Conservation (phyloP, 352 stramenopile species). For the Phytopythium ostracodes region DNA sequence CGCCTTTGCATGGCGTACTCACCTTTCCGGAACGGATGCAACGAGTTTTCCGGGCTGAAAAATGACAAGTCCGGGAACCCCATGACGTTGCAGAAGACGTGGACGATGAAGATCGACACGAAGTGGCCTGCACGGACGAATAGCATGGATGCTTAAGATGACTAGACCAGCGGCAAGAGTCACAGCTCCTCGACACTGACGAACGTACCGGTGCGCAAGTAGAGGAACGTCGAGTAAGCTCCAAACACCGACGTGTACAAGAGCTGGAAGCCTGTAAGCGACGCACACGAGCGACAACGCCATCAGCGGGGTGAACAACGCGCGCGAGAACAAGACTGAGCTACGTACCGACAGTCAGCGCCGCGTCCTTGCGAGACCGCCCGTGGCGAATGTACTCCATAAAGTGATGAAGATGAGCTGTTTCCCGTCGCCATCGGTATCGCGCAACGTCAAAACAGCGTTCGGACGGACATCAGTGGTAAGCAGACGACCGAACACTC, state of each 20-base stretch:
- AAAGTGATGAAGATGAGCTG: slow-evolving; percentile 85
- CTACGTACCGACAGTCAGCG: slow-evolving; percentile 69
- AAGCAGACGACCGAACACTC: slow-evolving; percentile 21
- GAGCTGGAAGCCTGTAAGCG: slow-evolving; percentile 87
- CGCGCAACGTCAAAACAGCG: not conserved
- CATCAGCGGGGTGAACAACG: not conserved
- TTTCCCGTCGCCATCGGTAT: no score
- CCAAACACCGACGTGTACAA: slow-evolving; percentile 96
- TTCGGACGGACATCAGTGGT: no score
- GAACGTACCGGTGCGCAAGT: slow-evolving; percentile 79
- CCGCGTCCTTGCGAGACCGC: slow-evolving; percentile 59
- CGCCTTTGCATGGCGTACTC: not conserved
- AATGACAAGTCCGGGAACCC: slow-evolving; percentile 90
- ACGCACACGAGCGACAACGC: slow-evolving; percentile 2
- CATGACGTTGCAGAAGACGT: slow-evolving; percentile 96
- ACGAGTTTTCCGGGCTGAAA: slow-evolving; percentile 68
- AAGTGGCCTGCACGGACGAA: slow-evolving; percentile 65
- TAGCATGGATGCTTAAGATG: not conserved
- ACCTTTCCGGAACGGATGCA: slow-evolving; percentile 79
- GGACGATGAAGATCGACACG: slow-evolving; percentile 83
- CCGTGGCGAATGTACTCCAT: slow-evolving; percentile 76
- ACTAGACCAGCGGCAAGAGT: no score
- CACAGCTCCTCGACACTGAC: not conserved
- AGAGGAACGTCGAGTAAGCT: slow-evolving; percentile 92
- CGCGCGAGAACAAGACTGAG: not conserved